These are phyloP conservation scores for Adansonia gregorii DNA, from an alignment of 441 rosid genomes.

Conservation along the genomic window DNA sequence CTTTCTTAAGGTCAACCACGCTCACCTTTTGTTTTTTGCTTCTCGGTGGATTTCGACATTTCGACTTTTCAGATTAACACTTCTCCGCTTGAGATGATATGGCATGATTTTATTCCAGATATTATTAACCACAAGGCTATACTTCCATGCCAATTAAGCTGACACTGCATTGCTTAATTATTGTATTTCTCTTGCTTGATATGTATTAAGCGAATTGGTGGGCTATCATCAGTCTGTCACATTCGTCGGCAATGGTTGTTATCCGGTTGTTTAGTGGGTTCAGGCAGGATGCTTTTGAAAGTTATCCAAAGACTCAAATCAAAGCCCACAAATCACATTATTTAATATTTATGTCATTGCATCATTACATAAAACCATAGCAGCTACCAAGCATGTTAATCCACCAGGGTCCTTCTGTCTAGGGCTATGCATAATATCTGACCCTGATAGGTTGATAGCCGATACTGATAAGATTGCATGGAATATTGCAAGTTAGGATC, in stretches of 20 bases:
- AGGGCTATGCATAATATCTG: background rate
- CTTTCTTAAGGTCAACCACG: conserved; percentile 27
- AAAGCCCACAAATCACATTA: conserved; percentile 6
- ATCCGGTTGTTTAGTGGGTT: conserved; percentile 19
- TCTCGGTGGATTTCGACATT: conserved; percentile 1
- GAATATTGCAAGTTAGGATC: background rate
- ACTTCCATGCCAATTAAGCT: background rate
- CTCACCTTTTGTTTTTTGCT: conserved; percentile 17
- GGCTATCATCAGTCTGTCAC: background rate
- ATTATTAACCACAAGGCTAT: background rate
- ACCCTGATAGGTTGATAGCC: no score
- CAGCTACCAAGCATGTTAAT: background rate
- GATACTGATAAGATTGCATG: background rate
- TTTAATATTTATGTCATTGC: background rate
- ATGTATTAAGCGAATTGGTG: background rate
- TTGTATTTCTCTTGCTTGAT: background rate
- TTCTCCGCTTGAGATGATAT: conserved; percentile 17
- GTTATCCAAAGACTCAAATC: conserved; percentile 5
- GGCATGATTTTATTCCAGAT: conserved; percentile 14
- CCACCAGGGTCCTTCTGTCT: background rate
- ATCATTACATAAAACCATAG: background rate
- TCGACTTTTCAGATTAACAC: background rate
- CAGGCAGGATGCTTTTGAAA: background rate
- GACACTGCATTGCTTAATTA: background rate
- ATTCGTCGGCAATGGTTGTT: conserved; percentile 8